Percentiles rank a stretch among this genome's conserved stretches.
Evolutionary conservation across 352 stramenopile genomes (phyloP).

Genomic region (Globisporangium uncinulatum): DNA sequence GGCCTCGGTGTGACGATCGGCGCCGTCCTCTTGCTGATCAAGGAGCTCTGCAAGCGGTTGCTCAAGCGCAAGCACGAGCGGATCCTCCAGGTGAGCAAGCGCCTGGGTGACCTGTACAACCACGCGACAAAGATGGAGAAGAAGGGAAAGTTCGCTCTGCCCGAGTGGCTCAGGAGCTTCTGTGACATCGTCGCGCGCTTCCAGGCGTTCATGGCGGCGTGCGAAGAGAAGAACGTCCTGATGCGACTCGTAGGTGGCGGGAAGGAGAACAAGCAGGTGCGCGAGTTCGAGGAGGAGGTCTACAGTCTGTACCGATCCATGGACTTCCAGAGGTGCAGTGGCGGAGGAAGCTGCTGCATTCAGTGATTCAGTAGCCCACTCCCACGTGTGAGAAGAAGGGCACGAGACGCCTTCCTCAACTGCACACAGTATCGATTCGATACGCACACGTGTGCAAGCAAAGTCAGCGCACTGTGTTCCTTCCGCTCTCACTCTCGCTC

Average conservation of each 20-base stretch:
- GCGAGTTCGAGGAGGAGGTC: constrained; percentile 12
- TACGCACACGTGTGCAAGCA: neutral
- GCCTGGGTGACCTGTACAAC: constrained; percentile 9
- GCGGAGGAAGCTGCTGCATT: constrained; percentile 5
- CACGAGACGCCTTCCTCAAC: neutral
- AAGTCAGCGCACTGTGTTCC: neutral
- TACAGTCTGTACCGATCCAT: constrained; percentile 14
- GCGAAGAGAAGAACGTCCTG: constrained; percentile 9
- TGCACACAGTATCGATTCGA: neutral
- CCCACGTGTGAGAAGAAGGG: neutral
- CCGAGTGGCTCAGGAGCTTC: constrained; percentile 9
- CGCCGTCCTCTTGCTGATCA: constrained; percentile 8
- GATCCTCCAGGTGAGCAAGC: constrained; percentile 6
- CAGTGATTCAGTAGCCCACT: constrained; percentile 5
- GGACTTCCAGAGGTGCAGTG: constrained; percentile 7
- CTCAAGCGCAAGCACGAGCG: constrained; percentile 14
- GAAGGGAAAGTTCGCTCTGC: constrained; percentile 3
- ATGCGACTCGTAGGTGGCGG: constrained; percentile 3
- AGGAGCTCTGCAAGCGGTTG: constrained; percentile 13
- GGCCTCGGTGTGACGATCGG: constrained; percentile 10
- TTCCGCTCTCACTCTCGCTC: neutral
- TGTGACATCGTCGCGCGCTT: constrained; percentile 12
- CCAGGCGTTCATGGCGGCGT: constrained; percentile 11
- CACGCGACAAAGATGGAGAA: constrained; percentile 9
- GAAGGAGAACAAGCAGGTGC: constrained; percentile 9